Evolutionary conservation across 148 eudicot genomes (phyloP).

Genomic region (Hydrangea macrophylla): DNA sequence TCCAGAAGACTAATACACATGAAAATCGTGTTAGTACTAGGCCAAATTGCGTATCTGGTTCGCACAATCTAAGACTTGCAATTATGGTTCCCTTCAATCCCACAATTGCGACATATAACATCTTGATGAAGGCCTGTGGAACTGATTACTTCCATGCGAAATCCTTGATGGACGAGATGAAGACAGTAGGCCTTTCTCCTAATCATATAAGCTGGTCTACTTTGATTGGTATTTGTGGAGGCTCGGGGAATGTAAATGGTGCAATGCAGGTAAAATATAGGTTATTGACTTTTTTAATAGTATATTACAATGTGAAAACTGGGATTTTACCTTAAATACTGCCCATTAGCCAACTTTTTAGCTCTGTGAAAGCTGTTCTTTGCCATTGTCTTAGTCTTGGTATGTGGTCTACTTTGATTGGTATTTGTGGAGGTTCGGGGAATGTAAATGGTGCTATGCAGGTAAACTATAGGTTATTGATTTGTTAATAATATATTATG

Average conservation of each 20-base stretch:
- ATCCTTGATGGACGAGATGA: conserved; percentile 83
- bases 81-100: conserved; percentile 62
- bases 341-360: not conserved
- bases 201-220: conserved; percentile 92
- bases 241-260: conserved; percentile 58
- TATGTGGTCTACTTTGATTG: conserved; percentile 85
- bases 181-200: conserved; percentile 58
- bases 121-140: conserved; percentile 92
- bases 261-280: conserved; percentile 62
- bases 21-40: conserved; percentile 17
- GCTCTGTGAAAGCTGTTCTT: no score
- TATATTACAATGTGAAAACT: not conserved
- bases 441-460: conserved; percentile 63
- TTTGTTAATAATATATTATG: not conserved
- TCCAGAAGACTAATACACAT: conserved; percentile 15
- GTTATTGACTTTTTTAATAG: not conserved
- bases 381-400: conserved; percentile 78
- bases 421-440: conserved; percentile 65
- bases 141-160: conserved; percentile 72
- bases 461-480: conserved; percentile 33
- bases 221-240: conserved; percentile 68
- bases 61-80: conserved; percentile 33
- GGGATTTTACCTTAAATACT: not conserved
- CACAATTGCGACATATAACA: conserved; percentile 78
- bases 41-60: conserved; percentile 13